These are phyloP conservation scores for Fusarium sp. DNA, from an alignment of 2,329 filamentous ascomycete genomes.

Conservation along the genomic window DNA sequence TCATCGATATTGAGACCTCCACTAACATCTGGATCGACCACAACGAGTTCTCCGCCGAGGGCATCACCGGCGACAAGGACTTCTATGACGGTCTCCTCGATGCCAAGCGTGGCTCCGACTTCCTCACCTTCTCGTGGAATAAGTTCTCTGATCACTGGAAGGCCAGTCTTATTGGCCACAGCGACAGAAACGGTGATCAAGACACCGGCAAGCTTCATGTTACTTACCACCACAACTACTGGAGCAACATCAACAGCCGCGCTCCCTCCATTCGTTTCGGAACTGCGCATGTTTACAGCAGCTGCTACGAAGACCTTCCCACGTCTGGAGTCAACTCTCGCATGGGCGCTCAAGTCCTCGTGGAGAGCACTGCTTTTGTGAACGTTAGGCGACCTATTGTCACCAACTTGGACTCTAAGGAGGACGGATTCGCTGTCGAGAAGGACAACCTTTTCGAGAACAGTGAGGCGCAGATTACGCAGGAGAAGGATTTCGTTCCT, in stretches of 20 bases:
- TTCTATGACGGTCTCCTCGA: conserved; percentile 69
- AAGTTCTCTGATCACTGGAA: conserved; percentile 60
- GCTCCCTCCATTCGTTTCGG: conserved; percentile 60
- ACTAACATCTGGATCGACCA: conserved; percentile 66
- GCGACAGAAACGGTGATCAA: conserved; percentile 58
- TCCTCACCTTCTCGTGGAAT: conserved; percentile 50
- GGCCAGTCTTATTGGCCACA: conserved; percentile 66
- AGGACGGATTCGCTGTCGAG: conserved; percentile 54
- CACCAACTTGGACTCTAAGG: conserved; percentile 54
- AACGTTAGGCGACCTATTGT: conserved; percentile 53
- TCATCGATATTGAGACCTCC: conserved; percentile 52
- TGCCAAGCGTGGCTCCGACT: conserved; percentile 65
- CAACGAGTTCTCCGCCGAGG: conserved; percentile 59
- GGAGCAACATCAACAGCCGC: conserved; percentile 63
- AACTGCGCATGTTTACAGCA: conserved; percentile 66
- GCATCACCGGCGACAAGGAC: conserved; percentile 64
- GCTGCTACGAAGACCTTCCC: conserved; percentile 55
- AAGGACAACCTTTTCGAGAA: conserved; percentile 55
- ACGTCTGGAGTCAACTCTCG: conserved; percentile 62
- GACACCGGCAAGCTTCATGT: conserved; percentile 64
- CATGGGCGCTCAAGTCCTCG: conserved; percentile 59
- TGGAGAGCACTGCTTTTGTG: conserved; percentile 59
- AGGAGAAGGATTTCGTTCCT: conserved; percentile 44
- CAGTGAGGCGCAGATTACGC: conserved; percentile 46
- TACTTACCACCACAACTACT: conserved; percentile 66